A percentile compares a stretch with the other conserved stretches of the same genome.
These are phyloP conservation scores for Alliaria petiolata DNA, from an alignment of 345 rosid species.

Conservation along the genomic window DNA sequence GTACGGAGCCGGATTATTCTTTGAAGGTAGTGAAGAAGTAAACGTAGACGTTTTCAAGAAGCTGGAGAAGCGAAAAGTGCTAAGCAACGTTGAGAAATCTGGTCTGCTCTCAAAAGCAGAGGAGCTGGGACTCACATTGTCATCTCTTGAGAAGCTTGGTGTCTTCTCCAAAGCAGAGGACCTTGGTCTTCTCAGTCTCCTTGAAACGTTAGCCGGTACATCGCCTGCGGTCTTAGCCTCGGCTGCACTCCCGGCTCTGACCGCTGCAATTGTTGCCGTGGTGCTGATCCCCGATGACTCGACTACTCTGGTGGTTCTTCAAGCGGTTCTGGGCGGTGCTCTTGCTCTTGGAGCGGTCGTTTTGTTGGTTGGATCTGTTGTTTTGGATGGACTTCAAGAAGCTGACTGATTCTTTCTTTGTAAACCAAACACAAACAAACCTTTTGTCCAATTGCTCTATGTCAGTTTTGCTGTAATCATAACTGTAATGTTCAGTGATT, in stretches of 20 bases:
- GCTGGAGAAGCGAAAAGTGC: constrained; percentile 76
- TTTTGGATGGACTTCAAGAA: constrained; percentile 81
- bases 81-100: constrained; percentile 84
- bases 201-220: constrained; percentile 55
- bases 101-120: constrained; percentile 85
- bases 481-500: too few species aligned
- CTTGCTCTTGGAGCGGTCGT: constrained; percentile 67
- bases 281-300: constrained; percentile 87
- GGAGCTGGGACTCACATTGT: constrained; percentile 65
- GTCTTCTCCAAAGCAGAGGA: constrained; percentile 91
- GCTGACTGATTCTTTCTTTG: constrained; percentile 48
- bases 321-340: constrained; percentile 63
- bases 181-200: constrained; percentile 73
- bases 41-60: constrained; percentile 92
- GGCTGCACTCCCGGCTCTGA: constrained; percentile 59
- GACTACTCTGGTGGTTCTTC: constrained; percentile 55
- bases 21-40: constrained; percentile 77
- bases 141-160: constrained; percentile 81
- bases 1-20: constrained; percentile 89
- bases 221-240: constrained; percentile 79
- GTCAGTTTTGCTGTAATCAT: constrained; percentile 16
- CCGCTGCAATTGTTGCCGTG: constrained; percentile 67
- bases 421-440: neutral
- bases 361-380: constrained; percentile 69
- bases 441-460: neutral